Conservation (phyloP, 805 yeast genomes). For the Ogataea philodendri region DNA sequence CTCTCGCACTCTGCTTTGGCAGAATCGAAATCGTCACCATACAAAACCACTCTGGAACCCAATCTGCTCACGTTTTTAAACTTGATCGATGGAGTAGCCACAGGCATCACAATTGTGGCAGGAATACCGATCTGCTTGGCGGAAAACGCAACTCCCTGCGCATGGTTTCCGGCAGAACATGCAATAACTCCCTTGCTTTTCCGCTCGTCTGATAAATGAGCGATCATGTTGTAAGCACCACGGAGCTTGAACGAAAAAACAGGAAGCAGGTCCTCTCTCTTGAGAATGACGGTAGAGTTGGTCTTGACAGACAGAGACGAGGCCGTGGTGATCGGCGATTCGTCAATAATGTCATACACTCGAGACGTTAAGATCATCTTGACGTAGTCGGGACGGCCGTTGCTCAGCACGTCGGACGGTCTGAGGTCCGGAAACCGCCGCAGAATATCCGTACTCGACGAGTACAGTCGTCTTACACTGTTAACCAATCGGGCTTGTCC, state of each 20-base stretch:
- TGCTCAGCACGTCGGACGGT: slow-evolving; percentile 50
- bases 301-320: slow-evolving; percentile 68
- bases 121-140: slow-evolving; percentile 84
- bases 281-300: slow-evolving; percentile 74
- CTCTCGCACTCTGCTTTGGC: slow-evolving; percentile 89
- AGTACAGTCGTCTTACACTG: slow-evolving; percentile 2
- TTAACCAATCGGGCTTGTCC: slow-evolving; percentile 1
- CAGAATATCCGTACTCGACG: slow-evolving; percentile 11
- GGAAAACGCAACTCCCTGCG: slow-evolving; percentile 96
- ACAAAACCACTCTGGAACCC: slow-evolving; percentile 90
- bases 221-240: slow-evolving; percentile 97
- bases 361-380: slow-evolving; percentile 86
- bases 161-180: slow-evolving; percentile 98
- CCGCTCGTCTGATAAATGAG: slow-evolving; percentile 68
- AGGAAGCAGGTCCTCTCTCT: slow-evolving; percentile 91
- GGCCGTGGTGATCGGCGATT: slow-evolving; percentile 81
- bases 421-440: slow-evolving; percentile 45
- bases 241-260: slow-evolving; percentile 95
- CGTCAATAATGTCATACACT: slow-evolving; percentile 92
- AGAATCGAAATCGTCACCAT: slow-evolving; percentile 93
- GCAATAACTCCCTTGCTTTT: slow-evolving; percentile 88
- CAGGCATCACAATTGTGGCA: slow-evolving; percentile 97
- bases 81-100: slow-evolving; percentile 93
- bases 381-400: slow-evolving; percentile 87
- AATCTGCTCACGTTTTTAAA: slow-evolving; percentile 86